Percentiles rank a stretch among this genome's conserved stretches.
These are phyloP conservation scores for Nidula niveotomentosa DNA, from an alignment of 1,284 basidiomycete genomes.

Conservation along the genomic window DNA sequence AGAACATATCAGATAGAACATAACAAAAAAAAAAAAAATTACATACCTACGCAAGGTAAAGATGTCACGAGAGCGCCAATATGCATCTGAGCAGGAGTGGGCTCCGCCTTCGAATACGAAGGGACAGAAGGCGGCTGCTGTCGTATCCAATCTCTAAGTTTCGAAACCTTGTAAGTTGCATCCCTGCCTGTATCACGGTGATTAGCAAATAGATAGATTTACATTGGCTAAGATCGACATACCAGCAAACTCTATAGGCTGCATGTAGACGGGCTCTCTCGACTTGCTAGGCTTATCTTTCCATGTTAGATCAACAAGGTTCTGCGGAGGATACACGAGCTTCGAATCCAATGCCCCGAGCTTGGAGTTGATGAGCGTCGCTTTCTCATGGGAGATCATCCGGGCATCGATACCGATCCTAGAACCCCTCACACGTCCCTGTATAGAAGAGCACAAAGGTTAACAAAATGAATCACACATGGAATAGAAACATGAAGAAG, in stretches of 20 bases:
- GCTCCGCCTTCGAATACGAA: constrained; percentile 56
- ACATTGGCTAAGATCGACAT: constrained; percentile 8
- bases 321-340: constrained; percentile 70
- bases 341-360: constrained; percentile 57
- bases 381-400: constrained; percentile 78
- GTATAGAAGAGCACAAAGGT: neutral
- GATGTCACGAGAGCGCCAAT: constrained; percentile 65
- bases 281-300: constrained; percentile 70
- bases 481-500: neutral
- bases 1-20: constrained; percentile 3
- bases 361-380: constrained; percentile 55
- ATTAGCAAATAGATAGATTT: neutral
- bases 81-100: constrained; percentile 63
- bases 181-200: constrained; percentile 38
- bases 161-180: constrained; percentile 55
- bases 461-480: neutral
- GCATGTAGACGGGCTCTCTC: constrained; percentile 70
- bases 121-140: constrained; percentile 58
- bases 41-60: constrained; percentile 62
- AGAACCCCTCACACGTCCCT: constrained; percentile 53
- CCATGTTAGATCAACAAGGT: constrained; percentile 89
- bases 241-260: constrained; percentile 77
- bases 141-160: constrained; percentile 63
- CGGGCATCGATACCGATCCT: constrained; percentile 89
- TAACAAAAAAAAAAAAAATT: constrained; percentile 4